Percentiles rank a stretch among this genome's conserved stretches.
phyloP scores from a whole-genome alignment of 2,329 filamentous ascomycete genomes.

The Botrytis deweyae region DNA sequence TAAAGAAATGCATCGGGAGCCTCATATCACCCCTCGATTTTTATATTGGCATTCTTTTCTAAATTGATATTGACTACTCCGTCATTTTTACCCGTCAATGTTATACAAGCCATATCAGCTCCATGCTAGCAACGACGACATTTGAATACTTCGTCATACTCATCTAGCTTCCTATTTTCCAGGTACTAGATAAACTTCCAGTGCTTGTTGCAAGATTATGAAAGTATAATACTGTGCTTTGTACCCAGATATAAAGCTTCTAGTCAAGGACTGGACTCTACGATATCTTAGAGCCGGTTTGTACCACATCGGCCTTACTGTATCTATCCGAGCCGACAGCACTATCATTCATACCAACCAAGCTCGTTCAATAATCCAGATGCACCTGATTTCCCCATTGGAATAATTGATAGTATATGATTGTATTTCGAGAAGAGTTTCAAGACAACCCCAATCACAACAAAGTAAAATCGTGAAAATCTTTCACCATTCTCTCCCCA shows the following conservation, averaged over 20 bases:
- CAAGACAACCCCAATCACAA: background rate
- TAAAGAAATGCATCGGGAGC: background rate
- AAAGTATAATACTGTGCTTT: background rate
- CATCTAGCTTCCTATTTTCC: background rate
- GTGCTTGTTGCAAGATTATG: background rate
- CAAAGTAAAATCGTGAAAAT: background rate
- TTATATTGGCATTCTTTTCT: background rate
- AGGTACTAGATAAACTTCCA: background rate
- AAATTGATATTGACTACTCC: background rate
- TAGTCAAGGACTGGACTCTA: background rate
- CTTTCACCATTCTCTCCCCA: background rate
- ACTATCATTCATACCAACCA: background rate
- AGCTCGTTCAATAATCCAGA: background rate
- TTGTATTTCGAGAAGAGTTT: background rate
- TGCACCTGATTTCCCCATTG: background rate
- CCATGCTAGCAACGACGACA: background rate
- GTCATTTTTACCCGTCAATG: background rate
- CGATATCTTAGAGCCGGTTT: background rate
- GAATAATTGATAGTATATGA: background rate
- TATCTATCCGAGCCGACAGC: conserved; percentile 18
- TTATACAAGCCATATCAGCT: conserved; percentile 11
- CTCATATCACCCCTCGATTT: background rate
- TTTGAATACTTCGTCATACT: background rate
- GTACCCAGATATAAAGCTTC: background rate
- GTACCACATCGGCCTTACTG: conserved; percentile 15